Percentiles rank a stretch among this genome's conserved stretches.
Conservation (phyloP, 208 protist genomes). For the Willaertia magna region DNA sequence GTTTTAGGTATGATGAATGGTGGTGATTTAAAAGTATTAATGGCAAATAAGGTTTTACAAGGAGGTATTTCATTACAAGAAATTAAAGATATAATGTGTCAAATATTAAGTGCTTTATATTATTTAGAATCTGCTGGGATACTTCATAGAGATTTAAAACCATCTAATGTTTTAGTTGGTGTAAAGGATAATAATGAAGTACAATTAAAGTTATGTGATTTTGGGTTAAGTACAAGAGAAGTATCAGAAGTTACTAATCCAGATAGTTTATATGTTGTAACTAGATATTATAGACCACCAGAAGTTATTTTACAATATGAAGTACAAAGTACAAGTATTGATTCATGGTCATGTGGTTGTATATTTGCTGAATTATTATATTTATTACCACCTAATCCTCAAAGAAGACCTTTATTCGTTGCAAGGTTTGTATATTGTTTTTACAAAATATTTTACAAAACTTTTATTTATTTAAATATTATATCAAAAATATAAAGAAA, state of each 20-base stretch:
- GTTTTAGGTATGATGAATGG: background rate
- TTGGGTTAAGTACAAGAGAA: background rate
- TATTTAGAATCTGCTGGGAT: background rate
- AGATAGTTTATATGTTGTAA: background rate
- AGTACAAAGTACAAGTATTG: background rate
- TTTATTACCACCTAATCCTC: background rate
- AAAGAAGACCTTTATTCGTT: background rate
- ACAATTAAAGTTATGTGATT: background rate
- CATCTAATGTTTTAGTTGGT: background rate
- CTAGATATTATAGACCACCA: background rate
- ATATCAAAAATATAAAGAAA: too few species aligned
- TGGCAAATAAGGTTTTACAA: background rate
- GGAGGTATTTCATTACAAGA: background rate
- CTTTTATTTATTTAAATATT: too few species aligned
- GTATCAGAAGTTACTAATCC: background rate
- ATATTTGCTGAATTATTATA: background rate
- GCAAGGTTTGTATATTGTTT: too few species aligned
- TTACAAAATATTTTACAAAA: too few species aligned
- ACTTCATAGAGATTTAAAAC: background rate
- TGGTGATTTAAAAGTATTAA: background rate
- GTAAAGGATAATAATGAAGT: background rate
- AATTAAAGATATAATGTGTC: background rate
- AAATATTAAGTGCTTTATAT: background rate
- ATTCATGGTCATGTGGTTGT: background rate
- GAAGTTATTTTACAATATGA: slow-evolving; percentile 1